Evolutionary conservation across 2,329 filamentous ascomycete genomes (phyloP), one percentile per base, ranked within the genome.

Genomic region (Myrmaecium sp.): DNA sequence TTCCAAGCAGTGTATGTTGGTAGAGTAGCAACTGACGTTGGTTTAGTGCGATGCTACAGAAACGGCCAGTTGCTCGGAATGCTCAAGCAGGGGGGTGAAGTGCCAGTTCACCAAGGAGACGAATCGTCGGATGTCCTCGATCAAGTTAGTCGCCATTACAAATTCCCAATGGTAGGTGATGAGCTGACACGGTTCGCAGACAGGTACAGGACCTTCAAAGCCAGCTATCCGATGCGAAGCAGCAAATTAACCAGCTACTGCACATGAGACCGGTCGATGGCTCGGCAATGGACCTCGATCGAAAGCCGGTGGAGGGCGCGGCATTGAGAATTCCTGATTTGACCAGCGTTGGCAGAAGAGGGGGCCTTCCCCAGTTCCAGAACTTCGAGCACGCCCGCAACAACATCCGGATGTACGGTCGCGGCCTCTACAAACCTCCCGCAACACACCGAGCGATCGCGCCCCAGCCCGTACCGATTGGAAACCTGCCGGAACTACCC

Each of bases 41-140:
- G n/a, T n/a, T n/a, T 35, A 71, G 65, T 98, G 89, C 52, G 89
- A 98, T 58, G 89, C 89, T 17, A 95, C 89, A 10, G 89, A 95
- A 49, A 93, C 81, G 11, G 75, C 80, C 7, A 93, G 86, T 54
- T 98, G 89, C 51, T 94, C 89, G 2, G 89, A 98, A 55, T 98
- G 89, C 56, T 89, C 82, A 4, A 94, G 84, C 49, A 75, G 89
- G 37, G 91, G 86, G 47, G 86, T 95, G 37, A 92, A 91, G 51
- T 98, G 89, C 47, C 86, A 95, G 46, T 98, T 98, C 49, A 98
- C 89, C 26, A 98, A 98, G 56, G 89, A 98, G 54, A 98, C 89
- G 8, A 98, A 98, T 50, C 69, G 89, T 32, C 73, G 89, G 34
- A 98, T 98, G 89, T 95, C 89, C 11, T 95, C 86, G 2, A 95